Conservation (phyloP, 192 early-diverging fungal genomes). For the Umbelopsis sp. region DNA sequence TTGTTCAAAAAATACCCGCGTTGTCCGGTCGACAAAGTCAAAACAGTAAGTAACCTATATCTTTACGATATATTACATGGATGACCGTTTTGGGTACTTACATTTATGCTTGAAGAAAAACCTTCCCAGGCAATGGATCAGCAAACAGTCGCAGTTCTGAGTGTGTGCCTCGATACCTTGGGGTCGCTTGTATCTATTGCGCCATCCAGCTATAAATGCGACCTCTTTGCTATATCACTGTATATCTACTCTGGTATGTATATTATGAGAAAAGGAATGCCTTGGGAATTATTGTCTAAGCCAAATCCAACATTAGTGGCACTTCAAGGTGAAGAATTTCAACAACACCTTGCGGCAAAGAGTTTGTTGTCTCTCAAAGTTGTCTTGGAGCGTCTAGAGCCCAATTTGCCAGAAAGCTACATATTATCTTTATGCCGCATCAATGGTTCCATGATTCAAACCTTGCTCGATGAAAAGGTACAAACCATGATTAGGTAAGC, state of each 20-base stretch:
- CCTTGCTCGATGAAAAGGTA: slow-evolving; percentile 24
- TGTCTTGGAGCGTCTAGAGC: slow-evolving; percentile 44
- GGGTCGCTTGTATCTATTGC: slow-evolving; percentile 46
- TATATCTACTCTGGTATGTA: slow-evolving; percentile 50
- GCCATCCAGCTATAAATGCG: slow-evolving; percentile 47
- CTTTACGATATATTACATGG: neutral
- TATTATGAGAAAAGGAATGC: neutral
- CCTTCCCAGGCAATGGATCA: neutral
- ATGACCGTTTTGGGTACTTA: neutral
- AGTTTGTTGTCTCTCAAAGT: slow-evolving; percentile 51
- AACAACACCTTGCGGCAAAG: slow-evolving; percentile 46
- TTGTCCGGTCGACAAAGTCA: slow-evolving; percentile 30
- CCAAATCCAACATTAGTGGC: slow-evolving; percentile 32
- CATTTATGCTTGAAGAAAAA: neutral
- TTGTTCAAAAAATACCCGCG: slow-evolving; percentile 47
- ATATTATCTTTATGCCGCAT: slow-evolving; percentile 29
- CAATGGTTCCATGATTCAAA: slow-evolving; percentile 29
- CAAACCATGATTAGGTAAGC: slow-evolving; percentile 25
- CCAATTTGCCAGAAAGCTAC: slow-evolving; percentile 25
- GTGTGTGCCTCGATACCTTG: slow-evolving; percentile 45
- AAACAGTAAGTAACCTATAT: slow-evolving; percentile 20
- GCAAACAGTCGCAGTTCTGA: neutral
- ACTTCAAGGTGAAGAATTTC: slow-evolving; percentile 45
- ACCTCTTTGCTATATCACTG: slow-evolving; percentile 54
- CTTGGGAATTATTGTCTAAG: neutral